These are phyloP conservation scores for Sarocladiaceae sp. DNA, from an alignment of 2,329 filamentous ascomycete species.

Conservation along the genomic window DNA sequence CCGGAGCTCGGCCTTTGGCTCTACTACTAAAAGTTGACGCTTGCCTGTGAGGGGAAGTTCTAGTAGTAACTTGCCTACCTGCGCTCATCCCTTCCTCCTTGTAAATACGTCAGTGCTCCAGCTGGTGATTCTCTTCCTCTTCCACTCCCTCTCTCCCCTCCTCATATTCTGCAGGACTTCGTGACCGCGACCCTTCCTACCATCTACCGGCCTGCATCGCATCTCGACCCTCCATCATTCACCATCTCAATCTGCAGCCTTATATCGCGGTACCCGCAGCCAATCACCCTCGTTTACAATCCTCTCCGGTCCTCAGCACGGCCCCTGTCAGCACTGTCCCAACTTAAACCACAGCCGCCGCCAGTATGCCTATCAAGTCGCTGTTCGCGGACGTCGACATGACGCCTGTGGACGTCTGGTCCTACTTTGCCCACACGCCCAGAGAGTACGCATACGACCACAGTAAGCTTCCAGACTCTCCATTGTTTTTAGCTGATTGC, in stretches of 20 bases:
- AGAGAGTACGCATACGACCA: slow-evolving; percentile 67
- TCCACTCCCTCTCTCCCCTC: too few species aligned
- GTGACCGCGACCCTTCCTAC: too few species aligned
- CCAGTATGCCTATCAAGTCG: slow-evolving; percentile 64
- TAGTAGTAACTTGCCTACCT: too few species aligned
- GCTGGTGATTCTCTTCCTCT: too few species aligned
- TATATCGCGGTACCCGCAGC: not conserved
- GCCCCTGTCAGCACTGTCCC: not conserved
- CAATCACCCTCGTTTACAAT: not conserved
- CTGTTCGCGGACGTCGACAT: slow-evolving; percentile 59
- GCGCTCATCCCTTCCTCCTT: too few species aligned
- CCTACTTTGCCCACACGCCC: slow-evolving; percentile 66
- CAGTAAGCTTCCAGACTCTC: slow-evolving; percentile 38
- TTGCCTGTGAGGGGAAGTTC: too few species aligned
- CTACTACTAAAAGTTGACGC: too few species aligned
- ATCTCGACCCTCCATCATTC: not conserved
- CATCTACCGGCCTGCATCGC: not conserved
- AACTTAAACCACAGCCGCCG: not conserved
- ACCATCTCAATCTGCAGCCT: not conserved
- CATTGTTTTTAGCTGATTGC: not conserved
- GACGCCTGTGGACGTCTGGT: slow-evolving; percentile 72
- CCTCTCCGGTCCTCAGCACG: not conserved
- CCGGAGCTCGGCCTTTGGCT: too few species aligned
- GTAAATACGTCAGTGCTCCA: too few species aligned
- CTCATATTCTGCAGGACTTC: not conserved